phyloP scores from a whole-genome alignment of 345 rosid genomes.

The Carallia pectinifolia region DNA sequence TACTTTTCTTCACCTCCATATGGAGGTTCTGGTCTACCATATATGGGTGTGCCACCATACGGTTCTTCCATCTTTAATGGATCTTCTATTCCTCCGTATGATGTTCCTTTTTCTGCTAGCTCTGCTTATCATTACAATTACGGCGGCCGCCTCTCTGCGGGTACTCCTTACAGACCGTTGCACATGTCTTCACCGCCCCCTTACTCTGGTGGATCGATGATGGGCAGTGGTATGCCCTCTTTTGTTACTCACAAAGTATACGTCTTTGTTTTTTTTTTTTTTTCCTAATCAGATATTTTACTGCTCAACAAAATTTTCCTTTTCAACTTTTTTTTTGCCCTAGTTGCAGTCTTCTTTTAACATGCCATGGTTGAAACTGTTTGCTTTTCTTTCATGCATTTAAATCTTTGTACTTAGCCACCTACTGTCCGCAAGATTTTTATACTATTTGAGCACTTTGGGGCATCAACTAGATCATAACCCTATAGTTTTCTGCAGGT shows the following conservation, averaged over 20 bases:
- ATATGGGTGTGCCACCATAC: constrained; percentile 89
- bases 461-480: constrained; percentile 1
- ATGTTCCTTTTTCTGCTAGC: constrained; percentile 82
- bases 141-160: constrained; percentile 64
- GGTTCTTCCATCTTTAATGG: constrained; percentile 81
- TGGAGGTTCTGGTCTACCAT: constrained; percentile 73
- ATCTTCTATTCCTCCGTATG: constrained; percentile 82
- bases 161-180: constrained; percentile 80
- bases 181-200: constrained; percentile 85
- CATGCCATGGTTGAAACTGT: neutral
- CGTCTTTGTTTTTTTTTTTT: neutral
- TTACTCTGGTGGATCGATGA: constrained; percentile 81
- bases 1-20: constrained; percentile 76
- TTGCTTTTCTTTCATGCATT: neutral
- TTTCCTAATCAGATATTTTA: neutral
- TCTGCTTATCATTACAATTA: constrained; percentile 90
- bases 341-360: neutral
- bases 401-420: no score
- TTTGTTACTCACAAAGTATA: neutral
- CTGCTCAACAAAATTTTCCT: no score
- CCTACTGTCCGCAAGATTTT: neutral
- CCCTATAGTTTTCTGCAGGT: constrained; percentile 37
- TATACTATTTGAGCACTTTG: neutral
- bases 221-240: constrained; percentile 58
- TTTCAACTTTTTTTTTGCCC: neutral